Base-by-base conservation (phyloP, 2,329 filamentous ascomycete genomes). In the Myotisia sp. region DNA sequence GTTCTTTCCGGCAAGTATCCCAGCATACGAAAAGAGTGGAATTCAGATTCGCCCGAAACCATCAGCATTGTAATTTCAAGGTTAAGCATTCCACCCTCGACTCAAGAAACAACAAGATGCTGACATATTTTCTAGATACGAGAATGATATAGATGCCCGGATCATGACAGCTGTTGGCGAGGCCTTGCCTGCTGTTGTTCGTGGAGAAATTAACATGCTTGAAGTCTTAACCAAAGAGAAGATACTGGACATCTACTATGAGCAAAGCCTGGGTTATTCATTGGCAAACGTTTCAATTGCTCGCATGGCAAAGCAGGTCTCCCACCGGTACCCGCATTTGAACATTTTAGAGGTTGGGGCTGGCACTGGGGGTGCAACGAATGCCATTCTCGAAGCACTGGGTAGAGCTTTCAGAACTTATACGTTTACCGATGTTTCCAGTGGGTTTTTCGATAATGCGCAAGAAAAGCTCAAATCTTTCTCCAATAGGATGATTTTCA, bases 361-460 rank as follows among this genome's bases (percentile, higher is more conserved):
- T 6, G 64, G 64, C 1, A 63, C 60, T 3, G 64, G 62, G 3
- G 54, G 53, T 7, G 51, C 60, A 0, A 67, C 64, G 0, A 43
- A 49, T 2, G 36, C 34, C 1, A 45, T 66, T 4, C 43, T 67
- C 3, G 33, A 44, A 2, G 30, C 33, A 3, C 39, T 64, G 8
- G 51, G 46, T 1, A 8, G 42, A 1, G 41, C 39, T 6, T 61
- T 58, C 29, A 42, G 48, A 2, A 52, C 50, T 1, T 68, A 67
- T 42, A 62, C 58, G 0, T 68, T 52, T 44, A 67, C 65, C 0
- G 64, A 67, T 37, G 54, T 65, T 8, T 58, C 57, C 0, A 37
- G 50, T 3, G 54, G 50, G 5, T 63, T 62, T 44, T 64, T 68
- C 34, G 53, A 56, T 9, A 42, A 47, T 2, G 59, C 55, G 0